Evolutionary conservation across 169 alveolate genomes (phyloP).

Genomic region (Eimeria necatrix): DNA sequence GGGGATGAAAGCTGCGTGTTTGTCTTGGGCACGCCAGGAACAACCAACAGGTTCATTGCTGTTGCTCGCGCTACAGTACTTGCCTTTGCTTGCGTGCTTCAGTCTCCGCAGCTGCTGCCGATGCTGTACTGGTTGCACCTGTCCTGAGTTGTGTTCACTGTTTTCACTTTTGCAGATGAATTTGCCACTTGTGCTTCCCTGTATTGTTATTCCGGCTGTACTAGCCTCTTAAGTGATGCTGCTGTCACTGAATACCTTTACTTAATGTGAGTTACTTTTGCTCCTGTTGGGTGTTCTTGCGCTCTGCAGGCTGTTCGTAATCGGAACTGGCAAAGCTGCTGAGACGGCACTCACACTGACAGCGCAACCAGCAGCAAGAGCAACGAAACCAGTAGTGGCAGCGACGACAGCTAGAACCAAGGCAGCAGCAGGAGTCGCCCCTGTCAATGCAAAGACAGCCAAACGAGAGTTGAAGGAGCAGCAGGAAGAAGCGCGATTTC

Average conservation of each 20-base stretch:
- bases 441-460: background rate
- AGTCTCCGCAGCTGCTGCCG: background rate
- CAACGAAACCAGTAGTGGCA: background rate
- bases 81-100: background rate
- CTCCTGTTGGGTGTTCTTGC: background rate
- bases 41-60: background rate
- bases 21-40: background rate
- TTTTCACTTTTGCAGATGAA: background rate
- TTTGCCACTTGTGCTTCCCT: background rate
- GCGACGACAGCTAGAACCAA: background rate
- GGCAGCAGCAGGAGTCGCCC: background rate
- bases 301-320: slow-evolving; percentile 4
- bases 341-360: background rate
- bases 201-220: background rate
- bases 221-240: background rate
- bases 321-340: background rate
- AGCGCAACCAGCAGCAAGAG: background rate
- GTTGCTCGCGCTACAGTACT: background rate
- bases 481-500: slow-evolving; percentile 22
- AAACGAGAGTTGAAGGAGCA: slow-evolving; percentile 7
- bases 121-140: background rate
- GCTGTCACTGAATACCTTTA: background rate
- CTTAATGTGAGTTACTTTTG: background rate
- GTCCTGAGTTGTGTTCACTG: background rate
- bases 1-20: background rate